A percentile compares a stretch with the other conserved stretches of the same genome.
phyloP scores from a whole-genome alignment of 371 early-diverging fungal genomes.

The Mortierella sp. region DNA sequence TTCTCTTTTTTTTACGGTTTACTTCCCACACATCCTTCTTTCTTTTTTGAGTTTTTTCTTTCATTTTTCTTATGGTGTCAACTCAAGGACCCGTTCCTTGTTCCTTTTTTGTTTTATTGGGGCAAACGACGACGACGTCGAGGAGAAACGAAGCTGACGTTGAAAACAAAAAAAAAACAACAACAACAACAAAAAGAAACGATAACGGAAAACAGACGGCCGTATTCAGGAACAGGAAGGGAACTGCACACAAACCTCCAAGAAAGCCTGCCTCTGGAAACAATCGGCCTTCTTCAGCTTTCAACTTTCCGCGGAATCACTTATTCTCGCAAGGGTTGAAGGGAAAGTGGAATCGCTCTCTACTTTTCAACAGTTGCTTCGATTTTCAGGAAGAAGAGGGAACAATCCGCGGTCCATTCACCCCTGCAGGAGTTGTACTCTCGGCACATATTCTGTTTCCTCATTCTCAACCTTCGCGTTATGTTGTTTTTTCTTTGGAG shows the following conservation, averaged over 20 bases:
- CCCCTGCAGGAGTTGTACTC: neutral
- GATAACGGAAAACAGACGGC: neutral
- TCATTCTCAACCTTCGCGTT: neutral
- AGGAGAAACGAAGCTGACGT: conserved; percentile 11
- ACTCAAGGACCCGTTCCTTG: neutral
- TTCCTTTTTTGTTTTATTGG: conserved; percentile 14
- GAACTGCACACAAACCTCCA: neutral
- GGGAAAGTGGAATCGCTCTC: neutral
- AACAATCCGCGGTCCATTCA: neutral
- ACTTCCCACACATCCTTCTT: neutral
- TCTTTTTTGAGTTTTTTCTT: conserved; percentile 9
- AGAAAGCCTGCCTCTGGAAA: neutral
- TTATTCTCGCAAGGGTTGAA: neutral
- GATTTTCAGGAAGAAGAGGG: neutral
- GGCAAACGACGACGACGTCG: neutral
- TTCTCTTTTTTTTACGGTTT: conserved; percentile 4
- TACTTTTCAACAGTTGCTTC: neutral
- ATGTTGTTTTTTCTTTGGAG: neutral
- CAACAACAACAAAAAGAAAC: neutral
- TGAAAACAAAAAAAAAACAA: neutral
- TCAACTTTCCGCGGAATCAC: neutral
- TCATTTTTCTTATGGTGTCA: neutral
- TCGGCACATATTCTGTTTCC: neutral
- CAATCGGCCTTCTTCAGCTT: neutral
- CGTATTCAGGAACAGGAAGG: conserved; percentile 8